Evolutionary conservation across 306 rosid genomes (phyloP).

Genomic region (Pueraria montana): DNA sequence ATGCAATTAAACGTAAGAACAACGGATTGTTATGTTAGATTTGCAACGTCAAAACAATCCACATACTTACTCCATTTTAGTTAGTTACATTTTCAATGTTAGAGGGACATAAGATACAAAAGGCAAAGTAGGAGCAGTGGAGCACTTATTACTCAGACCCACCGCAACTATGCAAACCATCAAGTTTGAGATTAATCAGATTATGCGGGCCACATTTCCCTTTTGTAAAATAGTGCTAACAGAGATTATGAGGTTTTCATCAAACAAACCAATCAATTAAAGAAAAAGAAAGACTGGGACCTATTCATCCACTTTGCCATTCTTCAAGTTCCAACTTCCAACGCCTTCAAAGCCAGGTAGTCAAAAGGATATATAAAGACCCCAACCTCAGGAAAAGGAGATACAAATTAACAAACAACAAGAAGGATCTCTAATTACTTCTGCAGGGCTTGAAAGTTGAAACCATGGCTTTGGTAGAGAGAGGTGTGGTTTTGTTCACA

Average conservation of each 20-base stretch:
- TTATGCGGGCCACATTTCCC: constrained; percentile 34
- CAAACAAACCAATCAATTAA: constrained; percentile 15
- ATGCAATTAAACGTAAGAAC: neutral
- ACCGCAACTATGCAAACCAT: constrained; percentile 27
- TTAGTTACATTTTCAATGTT: neutral
- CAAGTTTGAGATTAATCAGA: constrained; percentile 11
- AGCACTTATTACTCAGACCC: constrained; percentile 38
- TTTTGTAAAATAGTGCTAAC: neutral
- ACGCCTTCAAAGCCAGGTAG: constrained; percentile 37
- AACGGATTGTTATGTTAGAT: neutral
- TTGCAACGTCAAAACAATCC: neutral
- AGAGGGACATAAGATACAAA: neutral
- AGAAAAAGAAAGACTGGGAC: constrained; percentile 37
- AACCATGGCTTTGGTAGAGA: constrained; percentile 63
- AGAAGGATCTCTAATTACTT: neutral
- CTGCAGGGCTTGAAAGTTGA: neutral
- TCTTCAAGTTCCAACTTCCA: constrained; percentile 48
- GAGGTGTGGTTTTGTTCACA: constrained; percentile 47
- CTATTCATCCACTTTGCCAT: constrained; percentile 39
- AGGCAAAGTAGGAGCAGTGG: constrained; percentile 27
- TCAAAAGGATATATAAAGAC: constrained; percentile 58
- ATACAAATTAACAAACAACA: neutral
- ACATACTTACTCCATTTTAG: neutral
- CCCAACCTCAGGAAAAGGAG: constrained; percentile 20
- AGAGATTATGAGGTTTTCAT: constrained; percentile 12